Evolutionary conservation across 78 protist genomes (phyloP).

Genomic region (slime mould (Dictyostelium discoideum)): DNA sequence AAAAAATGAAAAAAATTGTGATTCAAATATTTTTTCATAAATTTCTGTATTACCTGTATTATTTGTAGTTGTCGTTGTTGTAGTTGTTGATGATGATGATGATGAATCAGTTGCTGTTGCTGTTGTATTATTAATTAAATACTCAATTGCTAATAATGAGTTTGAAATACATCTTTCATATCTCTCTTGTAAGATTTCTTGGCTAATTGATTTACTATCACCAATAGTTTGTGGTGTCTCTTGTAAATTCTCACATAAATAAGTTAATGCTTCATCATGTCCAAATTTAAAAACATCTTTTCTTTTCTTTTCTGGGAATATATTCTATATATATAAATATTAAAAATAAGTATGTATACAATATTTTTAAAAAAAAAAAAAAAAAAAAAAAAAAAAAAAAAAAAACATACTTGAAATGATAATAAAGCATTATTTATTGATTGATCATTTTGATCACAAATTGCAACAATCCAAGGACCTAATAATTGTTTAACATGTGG

Average conservation of each 20-base stretch:
- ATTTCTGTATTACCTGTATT: not conserved
- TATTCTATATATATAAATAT: not conserved
- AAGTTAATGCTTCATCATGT: slow-evolving; percentile 54
- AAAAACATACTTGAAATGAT: slow-evolving; percentile 38
- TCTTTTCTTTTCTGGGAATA: slow-evolving; percentile 73
- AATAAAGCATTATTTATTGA: slow-evolving; percentile 31
- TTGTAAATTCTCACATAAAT: slow-evolving; percentile 42
- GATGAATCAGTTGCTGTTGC: not conserved
- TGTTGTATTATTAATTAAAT: slow-evolving; percentile 23
- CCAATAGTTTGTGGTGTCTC: slow-evolving; percentile 51
- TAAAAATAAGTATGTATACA: not conserved
- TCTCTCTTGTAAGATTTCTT: slow-evolving; percentile 56
- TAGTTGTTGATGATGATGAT: slow-evolving; percentile 10
- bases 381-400: no score
- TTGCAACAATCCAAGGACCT: slow-evolving; percentile 62
- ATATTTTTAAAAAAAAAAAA: not conserved
- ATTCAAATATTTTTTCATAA: slow-evolving; percentile 59
- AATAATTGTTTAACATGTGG: slow-evolving; percentile 48
- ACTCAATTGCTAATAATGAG: slow-evolving; percentile 58
- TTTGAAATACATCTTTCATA: slow-evolving; percentile 72
- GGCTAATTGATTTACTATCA: slow-evolving; percentile 47
- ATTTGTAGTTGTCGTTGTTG: not conserved
- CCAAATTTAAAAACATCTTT: slow-evolving; percentile 60
- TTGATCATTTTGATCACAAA: slow-evolving; percentile 65
- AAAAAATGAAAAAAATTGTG: slow-evolving; percentile 59